phyloP scores from a whole-genome alignment of 2,329 filamentous ascomycete genomes.

The Knoxdaviesia proteae region DNA sequence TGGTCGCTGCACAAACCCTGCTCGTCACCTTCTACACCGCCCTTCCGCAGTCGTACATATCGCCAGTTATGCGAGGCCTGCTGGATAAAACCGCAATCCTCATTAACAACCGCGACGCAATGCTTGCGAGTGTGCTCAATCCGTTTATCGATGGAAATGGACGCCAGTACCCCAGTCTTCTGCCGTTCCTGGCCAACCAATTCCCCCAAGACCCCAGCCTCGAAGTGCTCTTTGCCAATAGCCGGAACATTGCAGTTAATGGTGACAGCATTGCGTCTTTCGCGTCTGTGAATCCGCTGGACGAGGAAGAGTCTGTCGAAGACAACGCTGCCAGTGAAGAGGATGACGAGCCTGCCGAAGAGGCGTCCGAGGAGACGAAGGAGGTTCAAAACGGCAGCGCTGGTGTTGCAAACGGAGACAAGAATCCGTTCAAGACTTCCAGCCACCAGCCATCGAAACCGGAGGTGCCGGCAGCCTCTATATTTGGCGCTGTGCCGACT shows the following conservation, averaged over 20 bases:
- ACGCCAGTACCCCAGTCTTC: conserved; percentile 47
- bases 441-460: too few species aligned
- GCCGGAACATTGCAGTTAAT: conserved; percentile 19
- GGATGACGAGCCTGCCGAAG: conserved; percentile 13
- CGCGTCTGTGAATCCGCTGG: conserved; percentile 3
- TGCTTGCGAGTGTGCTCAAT: conserved; percentile 67
- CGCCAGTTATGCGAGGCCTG: conserved; percentile 50
- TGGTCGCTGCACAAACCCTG: conserved; percentile 33
- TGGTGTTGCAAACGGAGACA: too few species aligned
- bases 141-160: conserved; percentile 45
- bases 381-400: background rate
- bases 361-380: conserved; percentile 10
- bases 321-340: conserved; percentile 14
- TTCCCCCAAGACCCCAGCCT: conserved; percentile 43
- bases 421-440: too few species aligned
- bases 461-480: too few species aligned
- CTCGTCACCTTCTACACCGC: conserved; percentile 40
- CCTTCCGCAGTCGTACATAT: conserved; percentile 44
- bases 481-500: too few species aligned
- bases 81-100: conserved; percentile 69
- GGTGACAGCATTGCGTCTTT: conserved; percentile 10
- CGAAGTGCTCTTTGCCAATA: conserved; percentile 46
- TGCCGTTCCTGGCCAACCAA: conserved; percentile 55
- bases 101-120: conserved; percentile 43
- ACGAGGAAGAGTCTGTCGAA: conserved; percentile 3